Base-by-base conservation (phyloP, 768 basidiomycete genomes). In the Baorangia bicolor region DNA sequence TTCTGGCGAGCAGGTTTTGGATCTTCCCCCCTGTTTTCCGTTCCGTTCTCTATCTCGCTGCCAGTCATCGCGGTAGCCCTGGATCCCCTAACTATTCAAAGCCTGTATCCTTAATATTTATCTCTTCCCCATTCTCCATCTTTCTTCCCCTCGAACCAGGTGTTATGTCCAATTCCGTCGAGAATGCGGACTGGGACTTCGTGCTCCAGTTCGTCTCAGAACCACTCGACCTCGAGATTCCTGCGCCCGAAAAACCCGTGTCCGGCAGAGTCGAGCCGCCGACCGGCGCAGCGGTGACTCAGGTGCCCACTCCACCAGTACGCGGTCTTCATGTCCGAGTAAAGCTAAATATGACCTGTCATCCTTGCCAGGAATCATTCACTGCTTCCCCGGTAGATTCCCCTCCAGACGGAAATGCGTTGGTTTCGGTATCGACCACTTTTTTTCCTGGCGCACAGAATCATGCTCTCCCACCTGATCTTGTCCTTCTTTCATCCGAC, bases 391-490 rank as follows among this genome's bases (percentile, higher is more conserved):
- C 73, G 9, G 59, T 45, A 7, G 65, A 68, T 35, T 66, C 73
- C 18, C 52, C 70, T 16, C 37, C 52, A 18, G 67, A 83, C 72
- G 78, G 79, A 60, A 80, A 70, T 44, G 72, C 77, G 3, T 73
- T 78, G 49, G 86, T 92, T 53, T 90, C 90, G 2, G 84, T 93
- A 34, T 92, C 90, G 16, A 93, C 91, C 27, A 89, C 89, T 0
- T 93, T 92, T 73, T 86, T 81, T 64, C 89, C 90, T 3, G 84
- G 81, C 35, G 83, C 87, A 4, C 80, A 83, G 55, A 79, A 80
- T 57, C 75, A 81, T 34, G 63, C 80, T 0, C 67, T 78, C n/a
- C 76, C 78, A 2, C 83, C 87, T 1, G 87, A 93, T 66, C 61
- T 84, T 41, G 77, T 87, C 61, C 72, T 91, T 47, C 73, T 91